A percentile compares a stretch with the other conserved stretches of the same genome.
phyloP scores from a whole-genome alignment of 176 grass and related monocot genomes.

The Leersia perrieri region DNA sequence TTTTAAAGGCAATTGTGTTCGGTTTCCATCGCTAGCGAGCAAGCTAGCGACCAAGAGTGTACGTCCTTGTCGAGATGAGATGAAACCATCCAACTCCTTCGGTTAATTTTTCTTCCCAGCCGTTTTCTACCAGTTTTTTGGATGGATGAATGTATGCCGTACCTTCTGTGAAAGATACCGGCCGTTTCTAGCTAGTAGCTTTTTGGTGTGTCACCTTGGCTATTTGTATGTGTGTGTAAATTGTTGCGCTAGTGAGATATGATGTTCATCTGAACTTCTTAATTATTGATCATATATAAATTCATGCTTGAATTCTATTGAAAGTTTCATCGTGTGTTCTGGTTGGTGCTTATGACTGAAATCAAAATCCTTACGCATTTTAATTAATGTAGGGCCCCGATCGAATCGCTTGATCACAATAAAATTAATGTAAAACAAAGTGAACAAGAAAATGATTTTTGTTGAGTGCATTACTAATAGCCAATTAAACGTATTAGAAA shows the following conservation, averaged over 20 bases:
- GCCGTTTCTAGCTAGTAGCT: neutral
- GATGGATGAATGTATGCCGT: constrained; percentile 17
- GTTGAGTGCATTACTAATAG: neutral
- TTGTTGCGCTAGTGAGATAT: neutral
- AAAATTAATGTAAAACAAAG: neutral
- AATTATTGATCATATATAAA: neutral
- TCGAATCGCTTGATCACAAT: neutral
- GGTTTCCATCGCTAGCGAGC: constrained; percentile 39
- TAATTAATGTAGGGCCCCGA: neutral
- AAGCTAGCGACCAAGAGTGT: constrained; percentile 3
- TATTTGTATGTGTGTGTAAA: neutral
- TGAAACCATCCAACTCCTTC: constrained; percentile 28
- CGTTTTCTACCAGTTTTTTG: constrained; percentile 10
- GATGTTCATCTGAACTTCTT: neutral
- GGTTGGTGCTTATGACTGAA: neutral
- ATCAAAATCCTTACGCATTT: neutral
- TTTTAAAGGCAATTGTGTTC: constrained; percentile 26
- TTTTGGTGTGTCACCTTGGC: neutral
- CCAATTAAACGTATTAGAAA: neutral
- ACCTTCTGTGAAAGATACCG: constrained; percentile 24
- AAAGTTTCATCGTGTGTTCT: neutral
- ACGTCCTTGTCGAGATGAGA: constrained; percentile 50
- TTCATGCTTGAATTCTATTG: neutral
- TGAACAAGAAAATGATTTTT: neutral
- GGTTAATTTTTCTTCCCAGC: neutral